Conservation (phyloP, 768 basidiomycete genomes). For the Jaapia argillacea region DNA sequence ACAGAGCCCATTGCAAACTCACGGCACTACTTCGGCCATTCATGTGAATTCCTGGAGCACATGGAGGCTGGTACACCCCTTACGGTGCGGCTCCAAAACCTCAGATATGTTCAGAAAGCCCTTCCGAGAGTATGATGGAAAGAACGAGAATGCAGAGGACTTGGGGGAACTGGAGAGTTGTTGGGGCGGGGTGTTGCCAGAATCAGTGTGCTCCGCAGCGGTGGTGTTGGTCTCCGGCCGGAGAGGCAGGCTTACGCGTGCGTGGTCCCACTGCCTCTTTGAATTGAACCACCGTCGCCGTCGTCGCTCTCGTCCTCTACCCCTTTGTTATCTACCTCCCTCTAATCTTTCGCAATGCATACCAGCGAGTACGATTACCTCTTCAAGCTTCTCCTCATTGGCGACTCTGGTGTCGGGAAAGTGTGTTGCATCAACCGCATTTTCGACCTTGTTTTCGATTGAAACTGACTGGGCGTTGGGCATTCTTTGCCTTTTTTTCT, state of each 20-base stretch:
- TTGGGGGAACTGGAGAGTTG: too few relatives aligned
- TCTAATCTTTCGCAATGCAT: slow-evolving; percentile 42
- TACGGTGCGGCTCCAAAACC: too few relatives aligned
- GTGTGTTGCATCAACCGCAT: slow-evolving; percentile 26
- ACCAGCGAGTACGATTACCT: slow-evolving; percentile 94
- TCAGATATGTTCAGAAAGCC: too few relatives aligned
- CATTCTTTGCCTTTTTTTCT: slow-evolving; percentile 7
- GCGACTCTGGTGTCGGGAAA: slow-evolving; percentile 94
- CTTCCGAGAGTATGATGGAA: too few relatives aligned
- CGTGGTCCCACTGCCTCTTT: background rate
- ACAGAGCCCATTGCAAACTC: too few relatives aligned
- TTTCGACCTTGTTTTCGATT: slow-evolving; percentile 11
- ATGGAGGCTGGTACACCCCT: too few relatives aligned
- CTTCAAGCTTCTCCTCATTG: slow-evolving; percentile 92
- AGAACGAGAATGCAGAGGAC: too few relatives aligned
- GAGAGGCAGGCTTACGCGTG: background rate
- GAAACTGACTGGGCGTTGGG: slow-evolving; percentile 4
- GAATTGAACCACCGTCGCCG: too few relatives aligned
- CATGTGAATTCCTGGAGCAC: too few relatives aligned
- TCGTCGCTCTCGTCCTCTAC: background rate
- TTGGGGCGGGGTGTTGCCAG: too few relatives aligned
- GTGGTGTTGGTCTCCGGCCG: background rate
- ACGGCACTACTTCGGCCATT: too few relatives aligned
- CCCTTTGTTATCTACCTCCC: background rate
- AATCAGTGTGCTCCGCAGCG: too few relatives aligned